Conservation (phyloP, 2,329 filamentous ascomycete genomes). For the Fusarium armeniacum region DNA sequence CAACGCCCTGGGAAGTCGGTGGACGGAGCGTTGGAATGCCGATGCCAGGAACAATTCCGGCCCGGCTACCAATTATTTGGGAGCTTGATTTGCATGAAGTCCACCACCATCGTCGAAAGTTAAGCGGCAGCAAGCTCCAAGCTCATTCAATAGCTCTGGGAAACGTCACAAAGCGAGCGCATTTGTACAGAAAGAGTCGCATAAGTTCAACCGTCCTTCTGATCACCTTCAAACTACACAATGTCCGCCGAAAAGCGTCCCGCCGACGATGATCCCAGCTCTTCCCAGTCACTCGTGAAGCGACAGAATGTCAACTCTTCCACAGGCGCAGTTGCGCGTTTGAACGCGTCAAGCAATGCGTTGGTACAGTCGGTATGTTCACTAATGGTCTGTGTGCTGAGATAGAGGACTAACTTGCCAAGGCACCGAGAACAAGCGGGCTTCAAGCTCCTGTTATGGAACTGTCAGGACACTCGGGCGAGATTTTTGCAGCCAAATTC, state of each 20-base stretch:
- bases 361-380: slow-evolving; percentile 66
- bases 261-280: slow-evolving; percentile 85
- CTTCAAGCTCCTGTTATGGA: slow-evolving; percentile 96
- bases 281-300: slow-evolving; percentile 87
- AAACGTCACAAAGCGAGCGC: slow-evolving; percentile 19
- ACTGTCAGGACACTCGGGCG: slow-evolving; percentile 83
- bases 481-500: slow-evolving; percentile 92
- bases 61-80: slow-evolving; percentile 52
- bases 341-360: slow-evolving; percentile 65
- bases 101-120: slow-evolving; percentile 30
- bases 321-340: slow-evolving; percentile 63
- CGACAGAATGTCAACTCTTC: slow-evolving; percentile 77
- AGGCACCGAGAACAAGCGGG: slow-evolving; percentile 84
- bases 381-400: accelerated
- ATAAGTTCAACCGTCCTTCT: neutral
- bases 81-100: slow-evolving; percentile 42
- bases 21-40: slow-evolving; percentile 44
- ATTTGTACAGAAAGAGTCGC: slow-evolving; percentile 29
- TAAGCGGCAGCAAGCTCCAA: slow-evolving; percentile 36
- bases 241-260: slow-evolving; percentile 96
- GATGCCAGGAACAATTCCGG: slow-evolving; percentile 55
- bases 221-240: slow-evolving; percentile 26
- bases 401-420: slow-evolving; percentile 40
- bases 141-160: slow-evolving; percentile 19
- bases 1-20: slow-evolving; percentile 45